These are phyloP conservation scores for Claviceps digitariae DNA, from an alignment of 2,329 filamentous ascomycete species.

Conservation along the genomic window DNA sequence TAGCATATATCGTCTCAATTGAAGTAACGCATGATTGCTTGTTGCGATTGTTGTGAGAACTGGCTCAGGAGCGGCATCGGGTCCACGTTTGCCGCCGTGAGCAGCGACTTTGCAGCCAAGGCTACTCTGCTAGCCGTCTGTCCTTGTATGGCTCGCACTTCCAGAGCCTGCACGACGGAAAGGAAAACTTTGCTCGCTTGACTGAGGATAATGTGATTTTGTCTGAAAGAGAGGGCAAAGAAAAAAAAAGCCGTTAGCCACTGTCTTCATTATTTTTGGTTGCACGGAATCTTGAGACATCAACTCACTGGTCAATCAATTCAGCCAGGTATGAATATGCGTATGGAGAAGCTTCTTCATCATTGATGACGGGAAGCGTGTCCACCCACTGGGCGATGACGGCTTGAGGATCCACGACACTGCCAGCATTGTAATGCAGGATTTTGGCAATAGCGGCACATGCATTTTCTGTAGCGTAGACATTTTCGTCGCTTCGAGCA, in stretches of 20 bases:
- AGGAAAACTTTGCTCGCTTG: constrained; percentile 74
- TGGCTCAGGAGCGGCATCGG: constrained; percentile 61
- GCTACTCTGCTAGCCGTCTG: constrained; percentile 69
- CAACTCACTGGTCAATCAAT: constrained; percentile 86
- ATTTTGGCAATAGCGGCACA: constrained; percentile 96
- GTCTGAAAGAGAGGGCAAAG: constrained; percentile 35
- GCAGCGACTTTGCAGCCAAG: constrained; percentile 61
- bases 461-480: constrained; percentile 95
- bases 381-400: constrained; percentile 78
- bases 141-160: constrained; percentile 79
- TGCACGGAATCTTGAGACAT: not conserved
- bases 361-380: constrained; percentile 82
- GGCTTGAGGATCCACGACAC: constrained; percentile 62
- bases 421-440: constrained; percentile 71
- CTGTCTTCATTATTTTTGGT: not conserved
- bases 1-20: constrained; percentile 28
- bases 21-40: constrained; percentile 68
- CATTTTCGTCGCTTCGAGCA: constrained; percentile 78
- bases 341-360: constrained; percentile 94
- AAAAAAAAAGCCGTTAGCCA: constrained; percentile 13
- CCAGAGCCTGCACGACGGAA: constrained; percentile 75
- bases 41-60: constrained; percentile 68
- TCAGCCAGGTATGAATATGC: constrained; percentile 86
- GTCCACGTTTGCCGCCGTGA: constrained; percentile 61
- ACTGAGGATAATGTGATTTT: constrained; percentile 66